Base-by-base conservation (phyloP, 140 eudicot species). In the Stevia rebaudiana region DNA sequence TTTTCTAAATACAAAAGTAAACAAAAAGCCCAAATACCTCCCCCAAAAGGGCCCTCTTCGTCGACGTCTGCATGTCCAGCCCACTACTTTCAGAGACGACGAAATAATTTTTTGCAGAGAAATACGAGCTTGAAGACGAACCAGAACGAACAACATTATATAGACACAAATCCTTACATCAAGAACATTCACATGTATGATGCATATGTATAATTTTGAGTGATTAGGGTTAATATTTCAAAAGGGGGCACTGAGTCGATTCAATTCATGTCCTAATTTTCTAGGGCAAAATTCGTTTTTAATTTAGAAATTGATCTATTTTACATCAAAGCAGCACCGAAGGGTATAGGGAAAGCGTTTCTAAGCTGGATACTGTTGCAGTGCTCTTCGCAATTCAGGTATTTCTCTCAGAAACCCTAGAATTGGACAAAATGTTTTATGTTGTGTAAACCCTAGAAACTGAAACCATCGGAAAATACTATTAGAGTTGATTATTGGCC, bases 51-150 rank as follows among this genome's bases (percentile, higher is more conserved):
- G 84, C 76, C 87, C 82, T 71, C 70, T 37, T 35, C 81, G 1
- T 58, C 88, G 37, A 28, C 61, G 59, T 56, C 76, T 77, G 79
- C 83, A 77, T 80, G 83, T 11, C 92, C 87, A 79, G 83, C 92
- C 92, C 92, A 84, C 71, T 63, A 37, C 52, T 22, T 18, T 7
- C 47, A 68, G 52, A 76, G 42, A 59, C 69, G 70, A 81, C 78
- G 61, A 66, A 59, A 78, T 74, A 30, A 65, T 73, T 65, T 76
- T 76, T 35, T 56, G 63, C 63, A 57, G 63, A 56, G 59, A 56
- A 44, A 80, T 66, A 51, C 79, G 87, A 73, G 83, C 89, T 82
- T 78, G 81, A 80, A 69, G 77, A 74, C 73, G 78, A 74, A 80
- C 67, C 67, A 58, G 67, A 46, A 70, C 78, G 69, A 77, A 66